These are phyloP conservation scores for Lentithecium fluviatile DNA, from an alignment of 495 filamentous ascomycete species.

Conservation along the genomic window DNA sequence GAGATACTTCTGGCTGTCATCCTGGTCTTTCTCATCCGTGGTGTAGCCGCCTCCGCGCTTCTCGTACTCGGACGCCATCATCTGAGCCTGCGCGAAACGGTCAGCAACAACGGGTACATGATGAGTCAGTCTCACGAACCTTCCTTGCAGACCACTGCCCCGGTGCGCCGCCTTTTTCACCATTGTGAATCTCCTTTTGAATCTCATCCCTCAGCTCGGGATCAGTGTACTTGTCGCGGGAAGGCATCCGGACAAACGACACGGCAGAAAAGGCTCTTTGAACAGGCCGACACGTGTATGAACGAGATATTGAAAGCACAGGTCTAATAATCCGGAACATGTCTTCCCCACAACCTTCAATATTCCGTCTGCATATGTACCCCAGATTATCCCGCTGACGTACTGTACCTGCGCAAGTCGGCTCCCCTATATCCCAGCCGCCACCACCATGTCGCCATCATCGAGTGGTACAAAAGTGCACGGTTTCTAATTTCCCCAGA, in stretches of 20 bases:
- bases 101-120: neutral
- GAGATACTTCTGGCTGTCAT: slow-evolving; percentile 47
- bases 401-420: neutral
- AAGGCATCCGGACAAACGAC: slow-evolving; percentile 42
- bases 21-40: slow-evolving; percentile 46
- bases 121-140: slow-evolving; percentile 32
- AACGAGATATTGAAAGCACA: neutral
- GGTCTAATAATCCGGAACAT: neutral
- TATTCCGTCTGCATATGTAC: neutral
- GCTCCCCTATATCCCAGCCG: neutral
- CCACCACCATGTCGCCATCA: neutral
- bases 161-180: slow-evolving; percentile 51
- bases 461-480: neutral
- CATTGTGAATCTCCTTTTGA: slow-evolving; percentile 49
- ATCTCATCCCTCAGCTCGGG: slow-evolving; percentile 51
- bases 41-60: slow-evolving; percentile 52
- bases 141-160: slow-evolving; percentile 55
- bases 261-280: neutral
- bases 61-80: slow-evolving; percentile 55
- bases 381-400: neutral
- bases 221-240: slow-evolving; percentile 52
- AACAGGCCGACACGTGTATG: neutral
- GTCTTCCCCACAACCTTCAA: neutral
- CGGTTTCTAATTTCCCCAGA: neutral
- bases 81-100: slow-evolving; percentile 48